Evolutionary conservation across 2,329 filamentous ascomycete genomes (phyloP), one percentile per base, ranked within the genome.

Genomic region (Ceratocystis cubensis): DNA sequence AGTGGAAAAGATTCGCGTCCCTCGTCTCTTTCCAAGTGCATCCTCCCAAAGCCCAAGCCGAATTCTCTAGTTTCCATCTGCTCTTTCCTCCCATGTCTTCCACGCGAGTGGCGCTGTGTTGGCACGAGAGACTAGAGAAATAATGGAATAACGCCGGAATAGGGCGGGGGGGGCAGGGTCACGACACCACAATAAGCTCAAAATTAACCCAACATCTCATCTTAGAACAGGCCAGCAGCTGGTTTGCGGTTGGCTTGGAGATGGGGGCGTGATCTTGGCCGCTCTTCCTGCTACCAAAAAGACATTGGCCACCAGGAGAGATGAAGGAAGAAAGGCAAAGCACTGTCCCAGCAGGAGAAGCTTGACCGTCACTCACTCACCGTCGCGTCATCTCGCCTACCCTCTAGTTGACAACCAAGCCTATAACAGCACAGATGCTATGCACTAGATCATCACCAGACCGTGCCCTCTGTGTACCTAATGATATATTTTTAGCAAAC

Each of bases 41-140:
- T 56, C 25, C 50, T 56, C 22, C 20, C 50, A 56, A 56, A 56
- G 50, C 8, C 50, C 50, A 20, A 56, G 50, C 50, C 50, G 50
- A 56, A 56, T n/a, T 8, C 7, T 25, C 25, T 28, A 30, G 46
- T 20, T 3, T 25, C 25, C 20, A 56, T 56, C 25, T 56, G 7
- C 25, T 28, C 50, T 56, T 37, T 56, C 2, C 50, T 56, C 50
- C 50, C 50, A 56, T 56, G 22, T 56, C 50, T 25, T 63, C 61
- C 61, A 63, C 61, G 61, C 61, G 61, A 63, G 61, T 63, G 61
- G 61, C 61, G 61, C 37, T 63, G 17, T 33, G 17, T 33, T 63
- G 20, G 61, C 25, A 17, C 50, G 25, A 25, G 50, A 56, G 20
- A 30, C 50, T 25, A 56, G 50, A 56, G 50, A 25, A 56, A 56